Percentiles rank a stretch among this genome's conserved stretches.
These are phyloP conservation scores for Microdochium paspali DNA, from an alignment of 2,329 filamentous ascomycete genomes.

Conservation along the genomic window DNA sequence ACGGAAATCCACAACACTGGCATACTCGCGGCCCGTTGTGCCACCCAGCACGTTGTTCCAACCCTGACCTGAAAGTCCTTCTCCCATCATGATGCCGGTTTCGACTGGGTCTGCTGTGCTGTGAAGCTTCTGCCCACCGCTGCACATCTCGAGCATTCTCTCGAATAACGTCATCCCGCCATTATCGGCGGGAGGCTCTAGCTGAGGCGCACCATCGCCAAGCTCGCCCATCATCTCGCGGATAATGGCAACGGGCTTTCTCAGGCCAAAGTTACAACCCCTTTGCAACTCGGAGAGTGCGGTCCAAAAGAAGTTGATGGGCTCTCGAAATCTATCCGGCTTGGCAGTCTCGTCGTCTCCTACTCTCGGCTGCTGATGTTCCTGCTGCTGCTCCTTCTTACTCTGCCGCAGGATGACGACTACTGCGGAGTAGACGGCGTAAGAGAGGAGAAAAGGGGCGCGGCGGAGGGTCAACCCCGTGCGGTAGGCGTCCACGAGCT, in stretches of 20 bases:
- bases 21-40: not conserved
- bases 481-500: conserved; percentile 24
- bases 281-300: conserved; percentile 22
- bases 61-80: conserved; percentile 2
- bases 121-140: too few species aligned
- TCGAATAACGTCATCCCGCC: conserved; percentile 1
- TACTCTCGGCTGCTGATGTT: not conserved
- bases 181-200: conserved; percentile 17
- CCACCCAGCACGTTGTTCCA: conserved; percentile 8
- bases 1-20: too few species aligned
- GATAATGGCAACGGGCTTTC: conserved; percentile 22
- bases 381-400: not conserved
- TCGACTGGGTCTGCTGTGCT: too few species aligned
- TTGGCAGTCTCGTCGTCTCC: conserved; percentile 5
- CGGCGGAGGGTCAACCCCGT: conserved; percentile 26
- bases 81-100: too few species aligned
- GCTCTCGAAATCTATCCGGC: conserved; percentile 19
- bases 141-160: not conserved
- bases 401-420: conserved; percentile 8
- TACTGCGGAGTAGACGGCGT: conserved; percentile 27
- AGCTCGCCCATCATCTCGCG: conserved; percentile 19
- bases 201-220: conserved; percentile 14
- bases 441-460: conserved; percentile 29
- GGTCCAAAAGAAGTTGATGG: conserved; percentile 26
- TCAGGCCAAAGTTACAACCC: conserved; percentile 25